A percentile compares a stretch with the other conserved stretches of the same genome.
Conservation (phyloP, 2,329 filamentous ascomycete species). For the Penicillium occitanis region DNA sequence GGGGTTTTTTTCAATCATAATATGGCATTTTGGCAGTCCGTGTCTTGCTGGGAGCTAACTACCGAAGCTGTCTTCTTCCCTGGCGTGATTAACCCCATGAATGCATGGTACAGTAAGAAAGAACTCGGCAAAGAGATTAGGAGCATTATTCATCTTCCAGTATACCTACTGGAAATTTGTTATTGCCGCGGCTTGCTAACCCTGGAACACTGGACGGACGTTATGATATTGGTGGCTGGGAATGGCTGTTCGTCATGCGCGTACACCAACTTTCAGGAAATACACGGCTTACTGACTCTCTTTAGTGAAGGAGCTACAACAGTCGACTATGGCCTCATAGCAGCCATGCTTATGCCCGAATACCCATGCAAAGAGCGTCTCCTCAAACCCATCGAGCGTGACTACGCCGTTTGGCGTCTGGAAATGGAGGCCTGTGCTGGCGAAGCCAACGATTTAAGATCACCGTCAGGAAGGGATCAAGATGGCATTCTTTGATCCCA, state of each 20-base stretch:
- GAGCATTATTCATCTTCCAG: too few relatives aligned
- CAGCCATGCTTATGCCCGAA: slow-evolving; percentile 63
- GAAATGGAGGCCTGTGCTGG: slow-evolving; percentile 38
- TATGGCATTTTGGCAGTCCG: too few relatives aligned
- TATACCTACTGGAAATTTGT: too few relatives aligned
- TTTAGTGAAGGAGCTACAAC: slow-evolving; percentile 41
- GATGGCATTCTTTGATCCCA: slow-evolving; percentile 38
- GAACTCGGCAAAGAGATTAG: too few relatives aligned
- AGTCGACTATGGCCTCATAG: slow-evolving; percentile 46
- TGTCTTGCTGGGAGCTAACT: too few relatives aligned
- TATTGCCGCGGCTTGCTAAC: too few relatives aligned
- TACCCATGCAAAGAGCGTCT: slow-evolving; percentile 40
- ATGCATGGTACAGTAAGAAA: too few relatives aligned
- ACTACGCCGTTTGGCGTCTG: slow-evolving; percentile 43
- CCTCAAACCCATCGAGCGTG: slow-evolving; percentile 39
- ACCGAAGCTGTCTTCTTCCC: too few relatives aligned
- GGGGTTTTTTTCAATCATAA: too few relatives aligned
- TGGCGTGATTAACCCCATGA: too few relatives aligned
- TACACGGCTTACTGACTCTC: neutral
- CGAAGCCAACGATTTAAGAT: slow-evolving; percentile 37
- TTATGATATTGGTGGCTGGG: slow-evolving; percentile 59
- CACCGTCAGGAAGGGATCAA: slow-evolving; percentile 26
- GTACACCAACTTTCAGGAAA: too few relatives aligned
- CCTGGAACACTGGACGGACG: slow-evolving; percentile 29
- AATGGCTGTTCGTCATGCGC: slow-evolving; percentile 51